These are phyloP conservation scores for Globisporangium spiculum DNA, from an alignment of 352 stramenopile species.

Conservation along the genomic window DNA sequence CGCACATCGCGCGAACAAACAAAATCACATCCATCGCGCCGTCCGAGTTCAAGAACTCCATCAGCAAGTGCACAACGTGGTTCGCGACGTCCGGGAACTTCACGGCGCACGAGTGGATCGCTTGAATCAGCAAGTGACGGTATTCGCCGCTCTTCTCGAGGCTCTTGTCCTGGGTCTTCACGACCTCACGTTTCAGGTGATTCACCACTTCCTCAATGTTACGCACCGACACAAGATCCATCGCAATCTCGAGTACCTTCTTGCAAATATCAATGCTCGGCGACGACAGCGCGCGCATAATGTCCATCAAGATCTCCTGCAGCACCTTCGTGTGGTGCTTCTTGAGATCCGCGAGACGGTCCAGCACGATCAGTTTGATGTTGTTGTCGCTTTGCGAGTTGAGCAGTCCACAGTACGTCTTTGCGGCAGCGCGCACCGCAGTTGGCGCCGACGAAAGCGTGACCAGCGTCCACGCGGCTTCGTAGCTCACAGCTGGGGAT, in stretches of 20 bases:
- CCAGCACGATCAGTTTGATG: conserved; percentile 99
- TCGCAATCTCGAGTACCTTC: conserved; percentile 98
- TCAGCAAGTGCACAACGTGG: conserved; percentile 97
- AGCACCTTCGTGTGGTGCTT: conserved; percentile 96
- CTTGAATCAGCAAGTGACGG: conserved; percentile 96
- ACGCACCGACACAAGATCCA: conserved; percentile 95
- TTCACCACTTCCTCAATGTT: conserved; percentile 98
- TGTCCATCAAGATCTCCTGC: conserved; percentile 99
- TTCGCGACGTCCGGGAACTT: conserved; percentile 98
- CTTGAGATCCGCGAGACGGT: conserved; percentile 96
- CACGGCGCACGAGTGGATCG: conserved; percentile 97
- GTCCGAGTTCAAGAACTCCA: conserved; percentile 98
- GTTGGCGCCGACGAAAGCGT: conserved; percentile 97
- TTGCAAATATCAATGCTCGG: conserved; percentile 98
- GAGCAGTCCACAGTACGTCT: conserved; percentile 97
- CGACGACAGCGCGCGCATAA: conserved; percentile 95
- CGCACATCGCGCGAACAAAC: conserved; percentile 98
- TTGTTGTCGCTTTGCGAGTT: conserved; percentile 99
- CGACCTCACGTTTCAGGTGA: conserved; percentile 88
- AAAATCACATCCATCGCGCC: conserved; percentile 98
- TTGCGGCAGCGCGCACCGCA: conserved; percentile 94
- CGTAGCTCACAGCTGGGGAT: conserved; percentile 94
- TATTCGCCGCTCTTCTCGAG: conserved; percentile 97
- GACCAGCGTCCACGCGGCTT: conserved; percentile 99
- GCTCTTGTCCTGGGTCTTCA: conserved; percentile 87